Base-by-base conservation (phyloP, 495 filamentous ascomycete species). In the Penicillium salamii region DNA sequence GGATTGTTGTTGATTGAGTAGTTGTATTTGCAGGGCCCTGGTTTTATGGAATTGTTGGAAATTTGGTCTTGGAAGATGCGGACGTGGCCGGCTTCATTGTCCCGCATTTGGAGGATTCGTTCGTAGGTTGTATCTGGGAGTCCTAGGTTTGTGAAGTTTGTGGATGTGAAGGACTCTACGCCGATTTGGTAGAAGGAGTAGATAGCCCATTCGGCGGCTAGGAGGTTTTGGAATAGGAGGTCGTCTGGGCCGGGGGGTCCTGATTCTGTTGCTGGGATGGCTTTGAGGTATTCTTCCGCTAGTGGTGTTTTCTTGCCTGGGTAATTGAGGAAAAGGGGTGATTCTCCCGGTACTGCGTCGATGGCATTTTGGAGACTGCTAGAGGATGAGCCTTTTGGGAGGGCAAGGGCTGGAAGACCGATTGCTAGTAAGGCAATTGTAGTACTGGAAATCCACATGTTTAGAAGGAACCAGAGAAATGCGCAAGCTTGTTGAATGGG, bases 21-120 rank as follows among this genome's bases (percentile, higher is more conserved):
- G 7, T 49, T 33, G 55, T 81, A 76, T 23, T 71, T 62, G 69
- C 78, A 81, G 1, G 67, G 65, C 2, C 75, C 78, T 2, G 78
- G 78, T 54, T 78, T 81, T 24, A 78, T 47, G 1, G 78, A 80
- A 14, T 68, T 70, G 15, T 67, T 59, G 0, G 77, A 78, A 49
- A 80, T 81, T 29, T 69, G 55, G 54, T 75, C 70, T 47, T 77
- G 75, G 65, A 81, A 81, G 58, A 81, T 71, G 50, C 76, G 77
- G 19, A 77, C 56, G 47, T 81, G 78, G 28, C 77, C 78, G 33
- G 78, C 78, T 57, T 80, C 78, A 53, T 80, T 81, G 61, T 80
- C 71, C 38, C 78, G 73, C 41, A 81, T 78, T 49, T 81, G 74
- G 39, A 65, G 57, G 51, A 81, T 71, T 12, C 76, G 70, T n/a